Percentiles rank a stretch among this genome's conserved stretches.
Evolutionary conservation across 1,139 yeast genomes (phyloP).

Genomic region (Lodderomyces orthopsilosis): DNA sequence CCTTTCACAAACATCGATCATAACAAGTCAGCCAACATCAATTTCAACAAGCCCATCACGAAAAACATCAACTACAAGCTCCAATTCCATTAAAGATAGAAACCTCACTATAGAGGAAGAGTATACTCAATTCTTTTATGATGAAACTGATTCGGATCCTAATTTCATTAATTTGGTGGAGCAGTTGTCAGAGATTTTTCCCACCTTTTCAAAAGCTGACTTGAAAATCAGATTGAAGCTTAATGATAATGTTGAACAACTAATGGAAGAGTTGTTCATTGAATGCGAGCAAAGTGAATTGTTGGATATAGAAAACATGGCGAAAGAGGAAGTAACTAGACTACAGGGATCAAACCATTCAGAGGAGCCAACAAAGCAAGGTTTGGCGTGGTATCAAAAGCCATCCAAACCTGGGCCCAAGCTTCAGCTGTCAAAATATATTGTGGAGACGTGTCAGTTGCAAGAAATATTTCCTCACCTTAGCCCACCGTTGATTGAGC

Average conservation of each 20-base stretch:
- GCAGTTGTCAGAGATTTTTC: slow-evolving; percentile 27
- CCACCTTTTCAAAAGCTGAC: slow-evolving; percentile 25
- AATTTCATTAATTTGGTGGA: slow-evolving; percentile 19
- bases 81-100: background rate
- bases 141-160: slow-evolving; percentile 13
- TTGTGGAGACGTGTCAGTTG: slow-evolving; percentile 9
- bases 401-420: background rate
- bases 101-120: background rate
- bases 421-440: slow-evolving; percentile 5
- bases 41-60: background rate
- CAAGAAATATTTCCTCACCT: slow-evolving; percentile 25
- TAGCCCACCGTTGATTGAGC: slow-evolving; percentile 16
- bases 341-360: background rate
- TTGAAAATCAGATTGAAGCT: slow-evolving; percentile 22
- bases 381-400: slow-evolving; percentile 1
- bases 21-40: background rate
- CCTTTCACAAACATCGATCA: background rate
- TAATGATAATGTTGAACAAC: slow-evolving; percentile 19
- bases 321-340: background rate
- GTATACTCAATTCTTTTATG: slow-evolving; percentile 5
- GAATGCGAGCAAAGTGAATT: slow-evolving; percentile 16
- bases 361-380: background rate
- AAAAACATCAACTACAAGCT: background rate
- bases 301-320: background rate
- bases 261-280: slow-evolving; percentile 22